Percentiles rank a stretch among this genome's conserved stretches.
phyloP scores from a whole-genome alignment of 371 early-diverging fungal species.

The Phascolomyces articulosus region DNA sequence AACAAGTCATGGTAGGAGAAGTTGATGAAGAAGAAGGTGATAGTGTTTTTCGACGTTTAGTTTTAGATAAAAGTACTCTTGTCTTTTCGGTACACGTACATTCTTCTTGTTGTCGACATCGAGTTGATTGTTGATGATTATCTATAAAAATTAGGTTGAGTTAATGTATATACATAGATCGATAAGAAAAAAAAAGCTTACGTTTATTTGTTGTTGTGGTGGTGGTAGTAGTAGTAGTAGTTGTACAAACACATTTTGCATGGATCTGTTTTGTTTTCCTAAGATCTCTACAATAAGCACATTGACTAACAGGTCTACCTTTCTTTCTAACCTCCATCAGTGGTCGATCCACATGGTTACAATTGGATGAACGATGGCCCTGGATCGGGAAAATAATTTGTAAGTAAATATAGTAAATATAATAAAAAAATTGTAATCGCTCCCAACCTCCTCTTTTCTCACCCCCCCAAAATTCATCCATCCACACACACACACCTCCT shows the following conservation, averaged over 20 bases:
- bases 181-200: too few relatives aligned
- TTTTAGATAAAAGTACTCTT: not conserved
- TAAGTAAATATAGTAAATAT: not conserved
- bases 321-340: conserved; percentile 75
- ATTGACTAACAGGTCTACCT: conserved; percentile 83
- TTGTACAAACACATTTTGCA: conserved; percentile 74
- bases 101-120: not conserved
- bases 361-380: conserved; percentile 28
- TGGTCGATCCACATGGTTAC: conserved; percentile 34
- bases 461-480: not conserved
- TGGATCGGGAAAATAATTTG: conserved; percentile 9
- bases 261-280: conserved; percentile 77
- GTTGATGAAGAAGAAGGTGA: not conserved
- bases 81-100: not conserved
- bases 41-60: not conserved
- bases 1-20: not conserved
- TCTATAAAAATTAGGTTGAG: too few relatives aligned
- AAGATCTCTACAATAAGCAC: conserved; percentile 74
- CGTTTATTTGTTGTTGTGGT: not conserved
- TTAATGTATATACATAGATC: too few relatives aligned
- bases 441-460: conserved; percentile 1
- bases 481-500: not conserved
- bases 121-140: not conserved
- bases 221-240: not conserved
- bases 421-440: conserved; percentile 4